Conservation (phyloP, 306 rosid species). For the Acacia melanoxylon region DNA sequence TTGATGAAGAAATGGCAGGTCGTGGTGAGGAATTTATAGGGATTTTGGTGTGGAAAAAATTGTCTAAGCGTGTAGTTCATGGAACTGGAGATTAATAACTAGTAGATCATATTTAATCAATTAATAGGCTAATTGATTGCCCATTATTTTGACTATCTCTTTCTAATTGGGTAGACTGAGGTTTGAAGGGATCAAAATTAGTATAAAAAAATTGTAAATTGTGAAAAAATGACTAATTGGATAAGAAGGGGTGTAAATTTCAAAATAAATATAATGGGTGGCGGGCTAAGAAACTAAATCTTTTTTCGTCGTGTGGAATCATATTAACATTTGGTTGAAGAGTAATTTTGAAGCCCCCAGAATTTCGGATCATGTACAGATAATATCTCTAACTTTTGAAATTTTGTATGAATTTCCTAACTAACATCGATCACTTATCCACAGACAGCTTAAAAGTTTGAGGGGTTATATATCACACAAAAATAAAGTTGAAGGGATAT, state of each 20-base stretch:
- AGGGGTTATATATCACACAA: neutral
- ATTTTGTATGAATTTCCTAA: no score
- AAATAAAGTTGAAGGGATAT: neutral
- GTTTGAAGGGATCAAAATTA: no score
- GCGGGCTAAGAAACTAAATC: neutral
- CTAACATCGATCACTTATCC: neutral
- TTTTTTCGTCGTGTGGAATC: neutral
- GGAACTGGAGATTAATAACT: neutral
- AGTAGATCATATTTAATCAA: neutral
- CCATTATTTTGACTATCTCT: neutral
- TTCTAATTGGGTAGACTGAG: no score
- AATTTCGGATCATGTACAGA: no score
- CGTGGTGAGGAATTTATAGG: neutral
- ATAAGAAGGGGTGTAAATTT: neutral
- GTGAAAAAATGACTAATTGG: neutral
- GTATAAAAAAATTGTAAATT: no score
- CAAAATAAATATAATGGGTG: neutral
- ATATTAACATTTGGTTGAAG: no score
- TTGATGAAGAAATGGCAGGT: neutral
- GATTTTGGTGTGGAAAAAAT: neutral
- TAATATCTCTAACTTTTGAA: no score
- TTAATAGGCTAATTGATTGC: neutral
- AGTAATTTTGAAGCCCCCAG: no score
- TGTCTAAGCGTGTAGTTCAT: neutral
- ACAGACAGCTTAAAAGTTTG: neutral